Evolutionary conservation across 1,139 yeast species (phyloP).

Genomic region (Yamadazyma friedrichii): DNA sequence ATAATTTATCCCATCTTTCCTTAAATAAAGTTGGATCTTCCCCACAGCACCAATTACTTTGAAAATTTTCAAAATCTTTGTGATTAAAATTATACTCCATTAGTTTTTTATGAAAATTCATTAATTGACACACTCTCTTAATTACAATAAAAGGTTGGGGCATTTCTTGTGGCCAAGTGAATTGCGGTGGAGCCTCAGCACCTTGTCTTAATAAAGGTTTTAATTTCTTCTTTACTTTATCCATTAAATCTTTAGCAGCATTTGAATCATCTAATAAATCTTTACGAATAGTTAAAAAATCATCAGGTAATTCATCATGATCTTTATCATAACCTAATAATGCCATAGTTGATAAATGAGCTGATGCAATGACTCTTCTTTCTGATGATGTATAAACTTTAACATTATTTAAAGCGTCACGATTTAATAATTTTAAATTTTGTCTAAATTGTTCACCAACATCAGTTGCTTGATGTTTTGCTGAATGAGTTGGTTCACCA

Average conservation of each 20-base stretch:
- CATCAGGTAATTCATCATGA: slow-evolving; percentile 64
- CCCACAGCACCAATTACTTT: slow-evolving; percentile 91
- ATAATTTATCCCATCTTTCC: slow-evolving; percentile 97
- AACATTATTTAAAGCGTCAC: slow-evolving; percentile 80
- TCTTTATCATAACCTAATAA: slow-evolving; percentile 64
- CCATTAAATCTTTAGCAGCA: slow-evolving; percentile 98
- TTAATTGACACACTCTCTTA: slow-evolving; percentile 88
- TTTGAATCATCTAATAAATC: slow-evolving; percentile 94
- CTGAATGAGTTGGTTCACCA: slow-evolving; percentile 99
- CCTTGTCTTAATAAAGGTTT: slow-evolving; percentile 95
- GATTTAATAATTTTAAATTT: slow-evolving; percentile 81
- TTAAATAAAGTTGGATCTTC: slow-evolving; percentile 88
- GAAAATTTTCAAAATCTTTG: slow-evolving; percentile 67
- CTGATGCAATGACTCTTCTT: slow-evolving; percentile 90
- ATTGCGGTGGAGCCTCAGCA: slow-evolving; percentile 97
- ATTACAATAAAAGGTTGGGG: slow-evolving; percentile 96
- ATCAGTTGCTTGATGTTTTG: slow-evolving; percentile 90
- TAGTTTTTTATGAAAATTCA: slow-evolving; percentile 86
- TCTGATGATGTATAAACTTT: slow-evolving; percentile 90
- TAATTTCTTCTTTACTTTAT: slow-evolving; percentile 92
- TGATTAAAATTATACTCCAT: slow-evolving; percentile 79
- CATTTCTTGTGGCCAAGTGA: slow-evolving; percentile 98
- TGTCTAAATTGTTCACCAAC: slow-evolving; percentile 95
- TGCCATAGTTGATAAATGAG: slow-evolving; percentile 83
- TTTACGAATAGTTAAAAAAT: slow-evolving; percentile 78